These are phyloP conservation scores for Neofusicoccum umdonicola DNA, from an alignment of 2,329 filamentous ascomycete species.

Conservation along the genomic window DNA sequence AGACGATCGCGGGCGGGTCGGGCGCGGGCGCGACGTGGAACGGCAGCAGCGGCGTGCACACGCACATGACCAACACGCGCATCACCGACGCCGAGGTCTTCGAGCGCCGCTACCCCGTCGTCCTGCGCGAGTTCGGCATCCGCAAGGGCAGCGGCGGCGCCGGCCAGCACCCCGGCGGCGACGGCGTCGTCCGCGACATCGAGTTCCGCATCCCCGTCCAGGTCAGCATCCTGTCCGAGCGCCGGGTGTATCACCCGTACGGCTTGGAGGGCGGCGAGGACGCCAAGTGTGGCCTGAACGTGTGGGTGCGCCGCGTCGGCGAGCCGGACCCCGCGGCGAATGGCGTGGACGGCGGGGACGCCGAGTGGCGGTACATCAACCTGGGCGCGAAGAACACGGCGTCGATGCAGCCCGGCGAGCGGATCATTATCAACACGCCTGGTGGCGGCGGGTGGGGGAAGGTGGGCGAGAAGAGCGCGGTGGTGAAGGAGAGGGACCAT, in stretches of 20 bases:
- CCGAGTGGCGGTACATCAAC: conserved; percentile 63
- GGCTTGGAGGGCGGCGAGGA: conserved; percentile 81
- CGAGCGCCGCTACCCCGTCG: conserved; percentile 71
- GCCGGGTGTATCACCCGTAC: conserved; percentile 74
- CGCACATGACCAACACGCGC: conserved; percentile 82
- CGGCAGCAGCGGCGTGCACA: conserved; percentile 74
- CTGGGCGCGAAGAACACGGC: conserved; percentile 78
- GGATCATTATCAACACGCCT: conserved; percentile 74
- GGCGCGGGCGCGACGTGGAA: conserved; percentile 73
- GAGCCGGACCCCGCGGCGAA: conserved; percentile 21
- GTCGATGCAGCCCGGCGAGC: conserved; percentile 70
- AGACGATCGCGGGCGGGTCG: conserved; percentile 76
- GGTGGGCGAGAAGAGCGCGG: conserved; percentile 56
- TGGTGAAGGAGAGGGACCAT: conserved; percentile 54
- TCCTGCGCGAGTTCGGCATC: conserved; percentile 68
- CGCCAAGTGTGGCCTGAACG: conserved; percentile 74
- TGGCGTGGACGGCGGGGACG: conserved; percentile 2
- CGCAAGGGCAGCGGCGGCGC: conserved; percentile 61
- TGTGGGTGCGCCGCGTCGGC: conserved; percentile 60
- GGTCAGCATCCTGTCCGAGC: conserved; percentile 74
- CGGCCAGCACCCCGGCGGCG: conserved; percentile 68
- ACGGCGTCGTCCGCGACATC: conserved; percentile 75
- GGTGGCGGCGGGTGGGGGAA: conserved; percentile 76
- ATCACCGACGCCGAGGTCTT: conserved; percentile 81
- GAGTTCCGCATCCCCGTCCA: conserved; percentile 77